A percentile compares a stretch with the other conserved stretches of the same genome.
Evolutionary conservation across 2,329 filamentous ascomycete genomes (phyloP).

Genomic region (Cordyceps cicadae): DNA sequence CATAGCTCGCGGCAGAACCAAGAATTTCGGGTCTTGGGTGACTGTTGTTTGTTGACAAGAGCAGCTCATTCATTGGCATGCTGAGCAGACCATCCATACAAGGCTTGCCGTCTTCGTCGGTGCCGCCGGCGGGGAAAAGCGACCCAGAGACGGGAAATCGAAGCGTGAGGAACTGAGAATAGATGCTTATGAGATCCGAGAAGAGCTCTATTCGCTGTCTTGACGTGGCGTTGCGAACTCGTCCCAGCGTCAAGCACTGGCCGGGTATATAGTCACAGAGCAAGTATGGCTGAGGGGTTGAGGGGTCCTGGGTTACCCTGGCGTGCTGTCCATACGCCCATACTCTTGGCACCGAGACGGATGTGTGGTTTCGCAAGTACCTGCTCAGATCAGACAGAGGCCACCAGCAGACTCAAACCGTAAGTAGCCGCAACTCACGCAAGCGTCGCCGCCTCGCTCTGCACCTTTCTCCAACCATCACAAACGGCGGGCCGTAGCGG

Average conservation of each 20-base stretch:
- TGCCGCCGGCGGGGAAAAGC: too few relatives aligned
- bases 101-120: too few relatives aligned
- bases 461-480: neutral
- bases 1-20: too few relatives aligned
- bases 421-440: neutral
- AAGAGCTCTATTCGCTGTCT: neutral
- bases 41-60: too few relatives aligned
- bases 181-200: neutral
- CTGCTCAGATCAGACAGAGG: neutral
- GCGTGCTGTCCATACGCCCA: neutral
- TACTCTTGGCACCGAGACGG: neutral
- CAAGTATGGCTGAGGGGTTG: neutral
- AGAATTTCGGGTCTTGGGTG: too few relatives aligned
- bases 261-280: neutral
- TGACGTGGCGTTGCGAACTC: neutral
- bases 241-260: neutral
- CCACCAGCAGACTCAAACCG: neutral
- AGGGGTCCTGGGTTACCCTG: neutral
- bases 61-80: too few relatives aligned
- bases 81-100: too few relatives aligned
- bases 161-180: neutral
- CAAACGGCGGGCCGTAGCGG: neutral
- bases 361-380: neutral
- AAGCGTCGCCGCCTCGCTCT: neutral
- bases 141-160: neutral